Conservation (phyloP, 345 rosid species). For the Stellera chamaejasme region DNA sequence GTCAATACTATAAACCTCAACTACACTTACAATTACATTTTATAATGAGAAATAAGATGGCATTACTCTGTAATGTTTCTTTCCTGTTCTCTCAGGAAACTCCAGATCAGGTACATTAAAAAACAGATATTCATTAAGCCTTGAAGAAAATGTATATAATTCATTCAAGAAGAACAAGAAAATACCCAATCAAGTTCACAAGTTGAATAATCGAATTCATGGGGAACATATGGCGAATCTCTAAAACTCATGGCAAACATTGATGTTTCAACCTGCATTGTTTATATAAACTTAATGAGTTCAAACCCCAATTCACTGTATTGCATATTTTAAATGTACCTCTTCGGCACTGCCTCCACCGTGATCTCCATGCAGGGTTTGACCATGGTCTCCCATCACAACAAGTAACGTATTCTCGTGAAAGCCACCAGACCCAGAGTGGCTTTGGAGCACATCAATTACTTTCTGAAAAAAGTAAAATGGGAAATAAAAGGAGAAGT, state of each 20-base stretch:
- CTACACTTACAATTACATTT: too few species aligned
- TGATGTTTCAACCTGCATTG: slow-evolving; percentile 80
- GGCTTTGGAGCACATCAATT: slow-evolving; percentile 43
- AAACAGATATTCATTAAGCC: neutral
- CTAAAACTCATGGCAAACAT: slow-evolving; percentile 84
- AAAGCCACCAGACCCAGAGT: slow-evolving; percentile 68
- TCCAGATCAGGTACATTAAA: neutral
- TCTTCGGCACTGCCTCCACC: slow-evolving; percentile 97
- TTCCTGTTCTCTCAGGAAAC: neutral
- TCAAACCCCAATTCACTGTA: slow-evolving; percentile 9
- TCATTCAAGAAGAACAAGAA: slow-evolving; percentile 8
- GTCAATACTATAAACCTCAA: too few species aligned
- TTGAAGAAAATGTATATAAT: slow-evolving; percentile 1
- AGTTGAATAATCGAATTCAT: slow-evolving; percentile 57
- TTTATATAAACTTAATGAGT: slow-evolving; percentile 17
- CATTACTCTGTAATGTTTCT: neutral
- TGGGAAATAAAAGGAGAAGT: neutral
- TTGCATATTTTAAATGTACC: slow-evolving; percentile 31
- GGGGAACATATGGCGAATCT: slow-evolving; percentile 40
- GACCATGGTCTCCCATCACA: slow-evolving; percentile 98
- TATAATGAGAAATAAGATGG: too few species aligned
- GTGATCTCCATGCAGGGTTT: slow-evolving; percentile 95
- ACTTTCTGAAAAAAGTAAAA: slow-evolving; percentile 40
- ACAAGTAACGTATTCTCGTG: slow-evolving; percentile 82
- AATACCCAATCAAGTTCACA: slow-evolving; percentile 53